Base-by-base conservation (phyloP, 495 filamentous ascomycete genomes). In the Talaromyces proteolyticus region DNA sequence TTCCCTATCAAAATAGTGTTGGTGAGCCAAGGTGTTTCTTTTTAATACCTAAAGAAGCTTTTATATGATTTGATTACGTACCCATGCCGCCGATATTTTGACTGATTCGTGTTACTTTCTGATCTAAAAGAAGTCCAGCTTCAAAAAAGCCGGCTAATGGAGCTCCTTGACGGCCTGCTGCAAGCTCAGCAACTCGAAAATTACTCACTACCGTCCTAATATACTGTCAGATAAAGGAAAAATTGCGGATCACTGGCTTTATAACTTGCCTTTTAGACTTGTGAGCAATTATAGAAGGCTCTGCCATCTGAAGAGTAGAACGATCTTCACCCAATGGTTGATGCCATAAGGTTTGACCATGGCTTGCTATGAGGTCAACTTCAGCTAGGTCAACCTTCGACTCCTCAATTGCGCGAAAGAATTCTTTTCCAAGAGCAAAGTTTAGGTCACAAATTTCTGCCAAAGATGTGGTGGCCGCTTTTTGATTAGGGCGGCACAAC, bases 1-100 rank as follows among this genome's bases (percentile, higher is more conserved):
- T 40, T 62, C n/a, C n/a, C n/a, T n/a, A n/a, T n/a, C n/a, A n/a
- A n/a, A n/a, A n/a, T n/a, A n/a, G n/a, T n/a, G n/a, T n/a, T n/a
- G n/a, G n/a, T n/a, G n/a, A n/a, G n/a, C n/a, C n/a, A n/a, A n/a
- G n/a, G n/a, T n/a, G n/a, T n/a, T n/a, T n/a, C n/a, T n/a, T n/a
- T n/a, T n/a, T n/a, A n/a, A n/a, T n/a, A n/a, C n/a, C n/a, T n/a
- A n/a, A n/a, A n/a, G n/a, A n/a, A n/a, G n/a, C n/a, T n/a, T n/a
- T n/a, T n/a, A n/a, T n/a, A n/a, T n/a, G n/a, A n/a, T n/a, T n/a
- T n/a, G n/a, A n/a, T n/a, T 21, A 81, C 74, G 53, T 82, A 82
- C 34, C 76, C 37, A 81, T 81, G 6, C 78, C 76, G 47, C 78
- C 76, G 52, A 81, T 80, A 55, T 82, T 82, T 60, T 82, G 78